Percentiles rank a stretch among this genome's conserved stretches.
These are phyloP conservation scores for Pseudozyma sp. DNA, from an alignment of 1,284 basidiomycete genomes.

Conservation along the genomic window DNA sequence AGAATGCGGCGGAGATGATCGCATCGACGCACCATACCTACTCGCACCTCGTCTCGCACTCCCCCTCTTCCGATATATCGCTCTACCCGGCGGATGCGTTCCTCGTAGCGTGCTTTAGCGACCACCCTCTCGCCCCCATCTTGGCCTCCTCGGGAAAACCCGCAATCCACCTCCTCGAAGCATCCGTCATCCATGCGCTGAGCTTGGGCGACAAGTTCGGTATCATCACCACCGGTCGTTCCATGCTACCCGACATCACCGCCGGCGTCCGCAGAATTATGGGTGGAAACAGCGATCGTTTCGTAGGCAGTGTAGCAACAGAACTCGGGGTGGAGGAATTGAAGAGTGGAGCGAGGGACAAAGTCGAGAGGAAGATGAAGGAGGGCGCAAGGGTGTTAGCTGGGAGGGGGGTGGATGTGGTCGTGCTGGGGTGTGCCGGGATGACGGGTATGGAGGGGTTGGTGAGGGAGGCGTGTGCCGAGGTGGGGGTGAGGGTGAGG, in stretches of 20 bases:
- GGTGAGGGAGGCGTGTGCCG: constrained; percentile 25
- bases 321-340: constrained; percentile 55
- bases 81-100: constrained; percentile 27
- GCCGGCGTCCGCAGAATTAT: constrained; percentile 40
- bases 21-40: constrained; percentile 46
- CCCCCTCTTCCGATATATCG: not conserved
- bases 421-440: constrained; percentile 60
- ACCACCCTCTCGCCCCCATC: constrained; percentile 55
- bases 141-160: constrained; percentile 25
- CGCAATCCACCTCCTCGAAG: constrained; percentile 49
- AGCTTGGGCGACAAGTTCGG: constrained; percentile 31
- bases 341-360: constrained; percentile 17
- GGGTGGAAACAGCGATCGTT: constrained; percentile 46
- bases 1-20: constrained; percentile 33
- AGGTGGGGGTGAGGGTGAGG: constrained; percentile 58
- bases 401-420: constrained; percentile 46
- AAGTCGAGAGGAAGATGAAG: constrained; percentile 38
- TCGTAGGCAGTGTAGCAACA: constrained; percentile 48
- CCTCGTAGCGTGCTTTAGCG: constrained; percentile 56
- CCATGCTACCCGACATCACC: constrained; percentile 52
- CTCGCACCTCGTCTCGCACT: not conserved
- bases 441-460: constrained; percentile 56
- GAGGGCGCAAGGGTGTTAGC: constrained; percentile 28
- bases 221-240: constrained; percentile 49
- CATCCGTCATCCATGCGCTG: constrained; percentile 42